Conservation (phyloP, 1,139 yeast species). For the Geotrichum restrictum region DNA sequence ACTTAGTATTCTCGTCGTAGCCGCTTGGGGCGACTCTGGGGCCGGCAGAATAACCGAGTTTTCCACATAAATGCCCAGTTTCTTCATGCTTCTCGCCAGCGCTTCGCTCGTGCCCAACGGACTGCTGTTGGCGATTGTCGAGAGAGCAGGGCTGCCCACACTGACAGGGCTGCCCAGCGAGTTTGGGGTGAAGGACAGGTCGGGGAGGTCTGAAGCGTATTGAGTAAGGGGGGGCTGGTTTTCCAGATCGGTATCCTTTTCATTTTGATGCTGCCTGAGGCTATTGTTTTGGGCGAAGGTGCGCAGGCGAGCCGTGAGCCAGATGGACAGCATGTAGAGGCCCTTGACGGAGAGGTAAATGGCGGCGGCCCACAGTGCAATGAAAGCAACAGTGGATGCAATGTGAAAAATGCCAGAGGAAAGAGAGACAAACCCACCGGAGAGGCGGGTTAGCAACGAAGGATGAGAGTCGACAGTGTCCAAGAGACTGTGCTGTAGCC, state of each 20-base stretch:
- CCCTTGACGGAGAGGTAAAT: constrained; percentile 13
- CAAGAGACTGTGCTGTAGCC: constrained; percentile 16
- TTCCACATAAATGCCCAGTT: constrained; percentile 18
- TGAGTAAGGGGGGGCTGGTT: constrained; percentile 3
- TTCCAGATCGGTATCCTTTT: constrained; percentile 16
- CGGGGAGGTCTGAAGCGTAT: constrained; percentile 9
- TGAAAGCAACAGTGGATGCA: constrained; percentile 2
- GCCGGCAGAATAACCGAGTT: constrained; percentile 9
- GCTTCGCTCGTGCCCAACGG: constrained; percentile 14
- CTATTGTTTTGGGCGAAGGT: constrained; percentile 4
- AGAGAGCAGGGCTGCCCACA: constrained; percentile 15
- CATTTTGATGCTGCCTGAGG: constrained; percentile 1
- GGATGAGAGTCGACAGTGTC: constrained; percentile 6
- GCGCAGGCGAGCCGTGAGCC: constrained; percentile 6
- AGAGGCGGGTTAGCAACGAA: constrained; percentile 2
- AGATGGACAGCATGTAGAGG: neutral
- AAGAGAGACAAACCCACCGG: neutral
- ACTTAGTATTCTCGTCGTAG: neutral
- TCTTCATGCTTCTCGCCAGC: constrained; percentile 18
- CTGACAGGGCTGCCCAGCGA: constrained; percentile 16
- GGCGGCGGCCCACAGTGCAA: constrained; percentile 18
- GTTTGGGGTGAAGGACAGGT: constrained; percentile 14
- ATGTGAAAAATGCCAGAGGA: neutral
- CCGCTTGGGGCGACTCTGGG: neutral
- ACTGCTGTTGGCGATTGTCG: neutral